Conservation (phyloP, 179 eudicot species). For the Corrigiola litoralis region DNA sequence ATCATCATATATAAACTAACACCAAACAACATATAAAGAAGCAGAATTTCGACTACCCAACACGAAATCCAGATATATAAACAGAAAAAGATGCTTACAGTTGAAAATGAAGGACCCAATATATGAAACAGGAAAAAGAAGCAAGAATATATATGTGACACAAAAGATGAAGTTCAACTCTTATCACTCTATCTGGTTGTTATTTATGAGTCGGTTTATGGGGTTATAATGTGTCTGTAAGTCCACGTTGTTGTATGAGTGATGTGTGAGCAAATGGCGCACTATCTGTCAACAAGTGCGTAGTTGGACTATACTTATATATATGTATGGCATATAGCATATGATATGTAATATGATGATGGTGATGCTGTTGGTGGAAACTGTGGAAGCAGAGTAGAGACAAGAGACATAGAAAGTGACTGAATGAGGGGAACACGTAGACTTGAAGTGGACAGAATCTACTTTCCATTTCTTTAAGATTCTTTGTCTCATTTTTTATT, state of each 20-base stretch:
- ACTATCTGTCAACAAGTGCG: neutral
- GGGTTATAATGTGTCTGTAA: no score
- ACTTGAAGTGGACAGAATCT: slow-evolving; percentile 8
- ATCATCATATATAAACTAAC: neutral
- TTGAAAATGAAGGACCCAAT: neutral
- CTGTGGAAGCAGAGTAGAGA: neutral
- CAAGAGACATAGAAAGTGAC: neutral
- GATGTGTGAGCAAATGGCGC: slow-evolving; percentile 6
- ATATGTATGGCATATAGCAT: no score
- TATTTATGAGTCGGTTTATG: neutral
- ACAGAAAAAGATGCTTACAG: neutral
- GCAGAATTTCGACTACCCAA: neutral
- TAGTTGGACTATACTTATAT: neutral
- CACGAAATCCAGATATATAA: neutral
- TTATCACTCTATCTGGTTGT: neutral
- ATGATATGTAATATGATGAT: neutral
- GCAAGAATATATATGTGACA: neutral
- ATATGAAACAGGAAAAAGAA: neutral
- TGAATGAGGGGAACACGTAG: slow-evolving; percentile 14
- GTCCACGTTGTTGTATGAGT: neutral
- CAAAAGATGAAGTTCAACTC: neutral
- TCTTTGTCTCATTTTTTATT: neutral
- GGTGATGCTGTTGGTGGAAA: slow-evolving; percentile 1
- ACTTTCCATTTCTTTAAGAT: neutral
- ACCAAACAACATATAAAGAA: neutral